Evolutionary conservation across 371 early-diverging fungal species (phyloP), one percentile per base, ranked within the genome.

Genomic region (Umbelopsis sp.): DNA sequence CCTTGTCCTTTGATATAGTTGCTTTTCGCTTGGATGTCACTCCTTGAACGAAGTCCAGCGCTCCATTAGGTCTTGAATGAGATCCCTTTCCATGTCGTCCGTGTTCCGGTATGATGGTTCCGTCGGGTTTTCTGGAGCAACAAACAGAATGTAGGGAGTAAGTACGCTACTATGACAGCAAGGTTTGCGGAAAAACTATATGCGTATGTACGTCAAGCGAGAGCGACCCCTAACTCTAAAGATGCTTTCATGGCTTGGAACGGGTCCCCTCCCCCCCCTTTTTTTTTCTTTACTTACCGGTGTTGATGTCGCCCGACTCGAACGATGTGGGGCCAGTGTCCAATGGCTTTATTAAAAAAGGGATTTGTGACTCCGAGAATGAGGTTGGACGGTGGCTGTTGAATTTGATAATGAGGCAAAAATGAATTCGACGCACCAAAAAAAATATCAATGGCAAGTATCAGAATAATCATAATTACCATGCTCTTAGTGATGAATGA

Each of bases 361-460:
- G 96, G 96, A 72, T 99, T 99, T 11, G 99, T 97, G 6, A 96
- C 96, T 20, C 99, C 99, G 16, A 95, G 75, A 5, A 99, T 79
- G 24, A 96, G 82, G 69, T 91, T 94, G 16, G 91, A 88, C n/a
- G 92, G 86, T n/a, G 94, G 91, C 71, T 87, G 78, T 32, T 71
- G 71, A 77, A 57, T 57, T 57, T 57, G 29, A 35, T 35, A 29
- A 57, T 57, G 37, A 57, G 57, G 35, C 18, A 35, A 29, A 57
- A 29, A 57, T 10, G 41, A 41, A 12, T 41, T 2, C 41, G 41
- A 41, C 10, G 41, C 1, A 12, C 41, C 12, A 41, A 7, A 1
- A 7, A 7, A 41, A 12, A 22, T 22, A 22, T 22, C 22, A 0
- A 22, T 41, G 2, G 10, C 41, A 41, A 44, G 24, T 9, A 44